Base-by-base conservation (phyloP, 768 basidiomycete species). In the Melanogaster broomeanus region DNA sequence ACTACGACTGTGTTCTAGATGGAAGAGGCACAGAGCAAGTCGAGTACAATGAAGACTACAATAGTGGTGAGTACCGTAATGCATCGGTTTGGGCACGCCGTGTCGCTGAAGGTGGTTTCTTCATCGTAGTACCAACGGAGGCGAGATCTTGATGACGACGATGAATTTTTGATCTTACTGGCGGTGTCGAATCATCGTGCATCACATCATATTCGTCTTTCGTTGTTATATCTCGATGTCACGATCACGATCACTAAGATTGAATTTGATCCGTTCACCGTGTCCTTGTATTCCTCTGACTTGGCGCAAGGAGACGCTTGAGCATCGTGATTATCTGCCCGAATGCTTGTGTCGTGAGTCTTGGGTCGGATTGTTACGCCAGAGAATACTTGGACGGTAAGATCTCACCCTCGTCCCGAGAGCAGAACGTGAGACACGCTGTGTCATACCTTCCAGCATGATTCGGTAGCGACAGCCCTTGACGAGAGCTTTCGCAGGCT, bases 121-220 rank as follows among this genome's bases (percentile, higher is more conserved):
- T 25, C 60, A 27, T 48, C 30, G 24, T 49, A 85, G 83, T 84
- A 78, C 66, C 83, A 87, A 64, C 78, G 85, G 58, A 74, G 85
- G 67, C 83, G 78, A 64, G 85, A 82, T 50, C 68, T 80, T 6
- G 85, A 86, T 52, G 86, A 87, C 58, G 84, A 87, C 42, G 79
- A 84, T 50, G 86, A n/a, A 88, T 51, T 75, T 75, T 55, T 69
- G 59, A 58, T 35, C 38, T 34, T 10, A 21, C 24, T 40, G 18
- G 25, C 31, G 33, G 19, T 42, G 34, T 27, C 3, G n/a, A 12
- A 30, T 41, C 35, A 21, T 28, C 35, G 22, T 31, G 31, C n/a
- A 8, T 19, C 10, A 6, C n/a, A 8, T 19, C 10, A 6, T 37
- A 19, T 19, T 18, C 35, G 6, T 37, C 35, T 37, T n/a, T 18